Evolutionary conservation across 2,329 filamentous ascomycete genomes (phyloP).

Genomic region (Cladobotryum protrusum): DNA sequence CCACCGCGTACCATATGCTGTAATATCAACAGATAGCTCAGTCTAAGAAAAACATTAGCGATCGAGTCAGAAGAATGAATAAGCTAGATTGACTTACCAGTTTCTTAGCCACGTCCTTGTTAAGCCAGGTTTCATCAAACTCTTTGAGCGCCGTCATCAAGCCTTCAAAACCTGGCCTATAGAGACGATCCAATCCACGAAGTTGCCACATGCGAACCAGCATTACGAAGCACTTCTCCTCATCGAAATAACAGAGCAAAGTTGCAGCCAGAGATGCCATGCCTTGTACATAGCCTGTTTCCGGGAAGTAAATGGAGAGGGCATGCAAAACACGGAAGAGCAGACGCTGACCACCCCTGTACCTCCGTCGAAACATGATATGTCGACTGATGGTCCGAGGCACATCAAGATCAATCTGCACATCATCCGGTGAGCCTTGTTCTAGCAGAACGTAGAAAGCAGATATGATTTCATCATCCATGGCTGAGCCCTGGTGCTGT

Average conservation of each 20-base stretch:
- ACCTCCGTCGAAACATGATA: slow-evolving; percentile 92
- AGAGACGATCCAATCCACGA: slow-evolving; percentile 78
- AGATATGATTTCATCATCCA: slow-evolving; percentile 65
- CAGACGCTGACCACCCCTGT: slow-evolving; percentile 84
- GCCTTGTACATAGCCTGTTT: slow-evolving; percentile 92
- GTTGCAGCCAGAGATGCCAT: slow-evolving; percentile 95
- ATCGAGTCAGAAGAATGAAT: neutral
- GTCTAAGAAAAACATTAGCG: slow-evolving; percentile 40
- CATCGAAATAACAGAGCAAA: slow-evolving; percentile 91
- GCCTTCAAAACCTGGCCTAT: slow-evolving; percentile 76
- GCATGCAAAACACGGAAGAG: slow-evolving; percentile 90
- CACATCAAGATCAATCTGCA: slow-evolving; percentile 96
- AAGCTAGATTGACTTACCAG: slow-evolving; percentile 53
- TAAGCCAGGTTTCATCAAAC: slow-evolving; percentile 80
- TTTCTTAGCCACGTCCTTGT: slow-evolving; percentile 71
- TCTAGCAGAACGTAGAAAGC: slow-evolving; percentile 68
- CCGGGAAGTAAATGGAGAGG: slow-evolving; percentile 83
- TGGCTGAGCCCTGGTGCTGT: slow-evolving; percentile 50
- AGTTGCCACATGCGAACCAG: slow-evolving; percentile 89
- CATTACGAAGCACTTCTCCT: slow-evolving; percentile 93
- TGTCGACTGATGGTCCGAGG: slow-evolving; percentile 90
- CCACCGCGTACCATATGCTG: slow-evolving; percentile 94
- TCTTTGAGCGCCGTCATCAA: slow-evolving; percentile 80
- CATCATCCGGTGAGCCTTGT: slow-evolving; percentile 76
- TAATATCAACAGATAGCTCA: slow-evolving; percentile 74